These are phyloP conservation scores for Tuctoria greenei DNA, from an alignment of 176 grass and related monocot genomes.

Conservation along the genomic window DNA sequence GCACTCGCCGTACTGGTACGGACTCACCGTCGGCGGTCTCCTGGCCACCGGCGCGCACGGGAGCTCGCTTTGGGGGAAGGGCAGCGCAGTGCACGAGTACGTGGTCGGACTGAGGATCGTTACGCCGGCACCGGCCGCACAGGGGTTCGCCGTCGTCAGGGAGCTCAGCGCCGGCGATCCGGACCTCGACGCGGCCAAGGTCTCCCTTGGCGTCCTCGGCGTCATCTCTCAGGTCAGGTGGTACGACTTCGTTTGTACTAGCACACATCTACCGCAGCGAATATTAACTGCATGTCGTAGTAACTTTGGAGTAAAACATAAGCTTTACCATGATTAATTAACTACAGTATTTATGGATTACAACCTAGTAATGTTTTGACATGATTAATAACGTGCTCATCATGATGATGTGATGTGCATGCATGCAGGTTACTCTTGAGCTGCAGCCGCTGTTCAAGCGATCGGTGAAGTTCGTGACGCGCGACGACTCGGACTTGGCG, in stretches of 20 bases:
- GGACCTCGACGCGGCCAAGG: slow-evolving; percentile 19
- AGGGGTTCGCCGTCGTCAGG: slow-evolving; percentile 27
- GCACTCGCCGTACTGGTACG: slow-evolving; percentile 33
- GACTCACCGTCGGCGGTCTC: slow-evolving; percentile 23
- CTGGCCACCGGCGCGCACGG: slow-evolving; percentile 25
- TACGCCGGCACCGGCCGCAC: neutral
- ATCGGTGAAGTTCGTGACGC: slow-evolving; percentile 4
- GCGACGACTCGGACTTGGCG: slow-evolving; percentile 24
- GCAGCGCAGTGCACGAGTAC: slow-evolving; percentile 30
- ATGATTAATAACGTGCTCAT: no score
- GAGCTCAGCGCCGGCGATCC: neutral
- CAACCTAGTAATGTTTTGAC: no score
- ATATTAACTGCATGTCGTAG: no score
- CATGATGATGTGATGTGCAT: neutral
- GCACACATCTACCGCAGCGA: neutral
- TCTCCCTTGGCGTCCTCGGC: slow-evolving; percentile 34
- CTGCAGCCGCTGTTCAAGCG: slow-evolving; percentile 10
- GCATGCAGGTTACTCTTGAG: neutral
- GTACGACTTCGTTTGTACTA: no score
- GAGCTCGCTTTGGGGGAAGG: slow-evolving; percentile 10
- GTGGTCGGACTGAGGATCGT: slow-evolving; percentile 17
- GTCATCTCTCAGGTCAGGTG: slow-evolving; percentile 23
- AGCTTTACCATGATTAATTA: no score
- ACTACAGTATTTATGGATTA: no score
- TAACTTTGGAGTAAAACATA: no score